Conservation (phyloP, 2,329 filamentous ascomycete genomes). For the Ophiosphaerella korrae region DNA sequence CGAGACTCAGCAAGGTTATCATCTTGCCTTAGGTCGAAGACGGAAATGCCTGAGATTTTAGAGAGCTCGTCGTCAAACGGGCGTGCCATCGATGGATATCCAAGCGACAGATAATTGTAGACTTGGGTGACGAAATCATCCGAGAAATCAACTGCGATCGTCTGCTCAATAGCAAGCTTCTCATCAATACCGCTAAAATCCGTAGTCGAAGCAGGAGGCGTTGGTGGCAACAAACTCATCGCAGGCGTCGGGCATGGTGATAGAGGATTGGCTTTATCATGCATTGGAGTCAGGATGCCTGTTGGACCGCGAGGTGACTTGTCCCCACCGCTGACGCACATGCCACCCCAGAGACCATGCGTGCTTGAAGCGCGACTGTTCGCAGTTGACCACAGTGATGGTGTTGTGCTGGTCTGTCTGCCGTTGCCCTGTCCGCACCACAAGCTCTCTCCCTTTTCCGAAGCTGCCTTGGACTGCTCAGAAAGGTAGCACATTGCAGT, state of each 20-base stretch:
- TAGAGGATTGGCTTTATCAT: constrained; percentile 50
- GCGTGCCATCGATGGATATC: constrained; percentile 84
- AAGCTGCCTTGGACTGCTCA: constrained; percentile 53
- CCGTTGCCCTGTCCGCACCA: constrained; percentile 60
- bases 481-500: constrained; percentile 57
- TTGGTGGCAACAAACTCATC: constrained; percentile 41
- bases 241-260: constrained; percentile 45
- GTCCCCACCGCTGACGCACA: constrained; percentile 58
- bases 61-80: constrained; percentile 84
- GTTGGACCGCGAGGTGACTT: constrained; percentile 50
- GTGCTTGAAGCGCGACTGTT: constrained; percentile 59
- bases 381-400: constrained; percentile 43
- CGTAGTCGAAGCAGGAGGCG: constrained; percentile 42
- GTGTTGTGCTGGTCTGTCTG: constrained; percentile 35
- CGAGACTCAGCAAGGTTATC: constrained; percentile 68
- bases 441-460: constrained; percentile 56
- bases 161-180: constrained; percentile 51
- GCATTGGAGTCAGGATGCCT: constrained; percentile 57
- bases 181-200: constrained; percentile 51
- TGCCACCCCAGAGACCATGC: constrained; percentile 76
- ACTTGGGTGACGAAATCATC: constrained; percentile 92
- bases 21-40: constrained; percentile 72
- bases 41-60: constrained; percentile 73
- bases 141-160: constrained; percentile 70
- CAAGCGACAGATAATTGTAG: constrained; percentile 93